phyloP scores from a whole-genome alignment of 129 eudicot species.

The Sambucus nigra region DNA sequence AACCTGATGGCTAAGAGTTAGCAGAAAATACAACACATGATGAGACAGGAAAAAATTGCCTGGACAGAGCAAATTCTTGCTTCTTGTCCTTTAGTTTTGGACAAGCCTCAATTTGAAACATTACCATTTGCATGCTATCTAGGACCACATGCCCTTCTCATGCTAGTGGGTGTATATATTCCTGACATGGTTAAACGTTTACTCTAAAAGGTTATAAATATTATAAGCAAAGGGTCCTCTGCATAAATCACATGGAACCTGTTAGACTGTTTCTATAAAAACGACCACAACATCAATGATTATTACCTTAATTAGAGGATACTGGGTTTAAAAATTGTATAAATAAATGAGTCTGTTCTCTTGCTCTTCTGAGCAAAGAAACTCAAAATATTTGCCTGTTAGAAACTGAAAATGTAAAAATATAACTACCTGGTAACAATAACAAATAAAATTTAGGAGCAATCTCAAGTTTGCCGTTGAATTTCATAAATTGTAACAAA shows the following conservation, averaged over 20 bases:
- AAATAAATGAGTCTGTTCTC: too few relatives aligned
- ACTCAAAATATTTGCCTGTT: not conserved
- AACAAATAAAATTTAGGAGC: not conserved
- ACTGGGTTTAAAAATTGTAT: slow-evolving; percentile 3
- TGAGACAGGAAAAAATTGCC: too few relatives aligned
- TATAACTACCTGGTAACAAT: too few relatives aligned
- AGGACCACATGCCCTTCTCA: slow-evolving; percentile 25
- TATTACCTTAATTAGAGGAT: too few relatives aligned
- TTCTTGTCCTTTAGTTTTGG: slow-evolving; percentile 5
- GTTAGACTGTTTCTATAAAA: too few relatives aligned
- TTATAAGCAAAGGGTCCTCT: too few relatives aligned
- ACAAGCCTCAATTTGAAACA: not conserved
- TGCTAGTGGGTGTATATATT: slow-evolving; percentile 4
- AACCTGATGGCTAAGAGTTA: not conserved
- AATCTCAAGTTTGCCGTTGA: not conserved
- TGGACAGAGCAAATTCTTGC: too few relatives aligned
- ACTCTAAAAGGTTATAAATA: too few relatives aligned
- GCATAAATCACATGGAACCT: too few relatives aligned
- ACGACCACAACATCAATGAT: too few relatives aligned
- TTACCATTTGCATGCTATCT: not conserved
- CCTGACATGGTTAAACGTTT: too few relatives aligned
- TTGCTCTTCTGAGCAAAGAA: too few relatives aligned
- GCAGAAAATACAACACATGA: not conserved
- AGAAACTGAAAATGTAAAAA: not conserved
- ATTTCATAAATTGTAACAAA: not conserved